These are phyloP conservation scores for Leccinum variabile DNA, from an alignment of 1,284 basidiomycete genomes.

Conservation along the genomic window DNA sequence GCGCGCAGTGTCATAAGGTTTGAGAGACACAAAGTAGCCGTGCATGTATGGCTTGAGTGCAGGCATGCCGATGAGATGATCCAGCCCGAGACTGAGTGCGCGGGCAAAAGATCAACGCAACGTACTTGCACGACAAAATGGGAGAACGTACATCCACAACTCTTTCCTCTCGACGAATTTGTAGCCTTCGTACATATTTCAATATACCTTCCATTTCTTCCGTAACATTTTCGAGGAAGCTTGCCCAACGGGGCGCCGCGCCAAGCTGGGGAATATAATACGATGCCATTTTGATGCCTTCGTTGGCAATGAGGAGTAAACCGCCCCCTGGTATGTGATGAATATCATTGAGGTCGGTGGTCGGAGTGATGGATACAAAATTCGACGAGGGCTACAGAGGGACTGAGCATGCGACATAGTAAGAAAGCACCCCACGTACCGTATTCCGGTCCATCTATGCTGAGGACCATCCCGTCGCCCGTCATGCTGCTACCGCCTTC, in stretches of 20 bases:
- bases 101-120: conserved; percentile 9
- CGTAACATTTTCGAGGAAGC: conserved; percentile 97
- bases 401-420: conserved; percentile 5
- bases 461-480: conserved; percentile 84
- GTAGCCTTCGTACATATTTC: conserved; percentile 81
- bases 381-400: conserved; percentile 74
- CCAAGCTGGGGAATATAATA: conserved; percentile 97
- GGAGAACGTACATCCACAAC: conserved; percentile 66
- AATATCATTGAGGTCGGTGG: conserved; percentile 84
- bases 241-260: conserved; percentile 95
- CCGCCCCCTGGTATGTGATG: conserved; percentile 87
- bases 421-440: conserved; percentile 45
- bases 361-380: conserved; percentile 90
- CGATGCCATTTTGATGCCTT: conserved; percentile 87
- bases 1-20: conserved; percentile 93
- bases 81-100: conserved; percentile 74
- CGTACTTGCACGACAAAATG: not conserved
- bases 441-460: conserved; percentile 86
- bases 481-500: conserved; percentile 82
- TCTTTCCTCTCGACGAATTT: conserved; percentile 94
- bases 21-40: conserved; percentile 95
- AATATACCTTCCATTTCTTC: conserved; percentile 80
- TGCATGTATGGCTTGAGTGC: conserved; percentile 99
- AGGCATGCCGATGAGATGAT: conserved; percentile 92
- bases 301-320: conserved; percentile 86